Evolutionary conservation across 345 rosid species (phyloP), one percentile per base, ranked within the genome.

Genomic region (Gossypium herbaceum): DNA sequence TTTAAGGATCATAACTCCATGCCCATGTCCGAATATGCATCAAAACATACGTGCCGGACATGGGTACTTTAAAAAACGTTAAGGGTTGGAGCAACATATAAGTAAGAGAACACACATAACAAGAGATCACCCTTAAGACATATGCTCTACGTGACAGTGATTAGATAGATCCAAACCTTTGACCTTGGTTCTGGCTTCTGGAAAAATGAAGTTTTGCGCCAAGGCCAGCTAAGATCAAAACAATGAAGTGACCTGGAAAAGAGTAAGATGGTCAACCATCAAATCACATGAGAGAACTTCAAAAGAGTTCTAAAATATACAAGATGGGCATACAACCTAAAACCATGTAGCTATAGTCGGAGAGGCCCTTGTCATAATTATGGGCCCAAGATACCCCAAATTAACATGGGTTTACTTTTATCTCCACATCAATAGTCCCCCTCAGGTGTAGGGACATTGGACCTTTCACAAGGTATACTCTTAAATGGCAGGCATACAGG

Each of bases 161-260:
- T 55, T n/a, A 20, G 68, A 63, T 13, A 73, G 76, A 51, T 73
- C 73, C 83, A 77, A 58, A 92, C 98, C 98, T 88, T 91, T 77
- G 81, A 75, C 73, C 81, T 88, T n/a, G 83, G 87, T 68, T 84
- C 81, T 78, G 98, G 98, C 78, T 83, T 88, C 72, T 75, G 94
- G 74, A 94, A 94, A 83, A 94, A 94, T 22, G 88, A 86, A 78
- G 75, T 77, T 61, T 25, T 65, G 55, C 88, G 90, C 99, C 98
- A 92, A 7, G 99, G 99, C 99, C 99, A 94, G 78, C 96, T 81
- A 57, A 94, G 95, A 19, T 92, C 97, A 75, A 94, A 90, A 81
- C 97, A 93, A 75, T 85, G 89, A 80, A 86, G 91, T 29, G 99
- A 93, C 99, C 98, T 94, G 76, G 65, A 78, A 69, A 41, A 24